These are phyloP conservation scores for Thymus mandschuricus DNA, from an alignment of 257 asterid genomes.

Conservation along the genomic window DNA sequence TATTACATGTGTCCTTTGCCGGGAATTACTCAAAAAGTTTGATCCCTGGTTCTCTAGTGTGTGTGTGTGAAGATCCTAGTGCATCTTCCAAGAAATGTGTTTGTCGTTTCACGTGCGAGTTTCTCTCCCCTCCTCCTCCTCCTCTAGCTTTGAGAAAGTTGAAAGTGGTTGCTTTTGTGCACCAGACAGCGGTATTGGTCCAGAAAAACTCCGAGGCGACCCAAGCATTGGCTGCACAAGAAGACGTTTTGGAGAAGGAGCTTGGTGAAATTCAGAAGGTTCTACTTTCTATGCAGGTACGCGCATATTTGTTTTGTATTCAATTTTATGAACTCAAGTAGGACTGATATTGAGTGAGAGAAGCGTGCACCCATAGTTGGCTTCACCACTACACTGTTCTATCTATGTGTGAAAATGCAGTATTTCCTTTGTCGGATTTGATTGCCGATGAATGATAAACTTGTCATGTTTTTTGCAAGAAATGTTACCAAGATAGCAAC, in stretches of 20 bases:
- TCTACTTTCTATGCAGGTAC: conserved; percentile 95
- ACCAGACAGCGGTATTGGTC: conserved; percentile 49
- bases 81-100: background rate
- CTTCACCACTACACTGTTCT: too few relatives aligned
- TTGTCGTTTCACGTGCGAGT: background rate
- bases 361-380: too few relatives aligned
- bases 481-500: too few relatives aligned
- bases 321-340: background rate
- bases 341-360: too few relatives aligned
- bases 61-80: background rate
- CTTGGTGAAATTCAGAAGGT: conserved; percentile 89
- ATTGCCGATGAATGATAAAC: too few relatives aligned
- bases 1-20: background rate
- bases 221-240: conserved; percentile 78
- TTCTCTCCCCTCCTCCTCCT: background rate
- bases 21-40: background rate
- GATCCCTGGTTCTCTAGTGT: background rate
- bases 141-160: background rate
- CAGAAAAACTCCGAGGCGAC: conserved; percentile 91
- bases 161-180: background rate
- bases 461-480: too few relatives aligned
- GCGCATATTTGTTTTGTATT: background rate
- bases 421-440: too few relatives aligned
- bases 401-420: too few relatives aligned
- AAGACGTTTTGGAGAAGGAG: conserved; percentile 78